Evolutionary conservation across 495 filamentous ascomycete genomes (phyloP), one percentile per base, ranked within the genome.

Genomic region (Penicillium paradoxum): DNA sequence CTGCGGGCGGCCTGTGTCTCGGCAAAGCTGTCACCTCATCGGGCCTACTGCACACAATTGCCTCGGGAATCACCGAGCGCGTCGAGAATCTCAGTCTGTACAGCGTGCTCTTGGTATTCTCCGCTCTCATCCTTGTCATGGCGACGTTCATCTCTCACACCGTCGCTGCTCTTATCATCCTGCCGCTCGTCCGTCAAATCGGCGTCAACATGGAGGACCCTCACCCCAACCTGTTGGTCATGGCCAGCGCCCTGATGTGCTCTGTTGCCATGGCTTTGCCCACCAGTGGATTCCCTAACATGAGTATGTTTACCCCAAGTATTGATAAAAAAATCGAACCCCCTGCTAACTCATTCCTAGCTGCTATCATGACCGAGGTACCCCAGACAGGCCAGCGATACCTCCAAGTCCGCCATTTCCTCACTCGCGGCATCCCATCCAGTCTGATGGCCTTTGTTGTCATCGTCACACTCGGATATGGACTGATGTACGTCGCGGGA

Each of bases 361-460:
- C 93, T 51, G 93, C 93, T 11, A 97, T 99, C 64, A 97, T 99
- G 95, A 97, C 96, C 77, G 93, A 99, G 73, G 91, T 97, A 55
- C 77, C 87, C 0, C 84, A 90, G 50, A 91, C 88, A 0, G 93
- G 93, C 7, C 89, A 95, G 68, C 77, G 93, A 19, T 99, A 99
- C 67, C 78, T 99, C 48, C 74, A 85, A 48, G 93, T 97, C 24
- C 88, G 87, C 58, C 93, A 99, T 65, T 99, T 99, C 71, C 85
- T 99, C 53, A 90, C 85, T 21, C 73, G 91, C 21, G 93, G 93
- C 57, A 83, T 97, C 50, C 92, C 95, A 3, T 81, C 85, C 57
- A 92, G 88, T 76, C 55, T 97, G 14, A 76, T 97, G 41, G 79
- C 88, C 14, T 84, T 95, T 53, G 71, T 77, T 2, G 88, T 97